Conservation (phyloP, 2,329 filamentous ascomycete genomes). For the Neoarthrinium moseri region DNA sequence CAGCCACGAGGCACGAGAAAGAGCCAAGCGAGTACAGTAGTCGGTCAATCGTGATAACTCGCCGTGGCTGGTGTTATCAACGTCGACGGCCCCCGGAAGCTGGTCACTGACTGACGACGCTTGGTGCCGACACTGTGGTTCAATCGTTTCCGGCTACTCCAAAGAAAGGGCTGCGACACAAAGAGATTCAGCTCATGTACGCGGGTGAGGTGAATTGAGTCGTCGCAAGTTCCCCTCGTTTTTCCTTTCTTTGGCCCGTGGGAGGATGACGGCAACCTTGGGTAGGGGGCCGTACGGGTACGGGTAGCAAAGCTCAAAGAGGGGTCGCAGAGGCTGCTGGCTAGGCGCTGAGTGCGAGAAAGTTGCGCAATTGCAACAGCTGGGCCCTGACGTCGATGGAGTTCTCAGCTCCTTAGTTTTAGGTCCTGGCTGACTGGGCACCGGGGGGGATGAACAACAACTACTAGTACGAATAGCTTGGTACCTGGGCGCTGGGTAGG, state of each 20-base stretch:
- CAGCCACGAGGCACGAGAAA: background rate
- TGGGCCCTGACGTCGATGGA: constrained; percentile 5
- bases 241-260: constrained; percentile 2
- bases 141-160: background rate
- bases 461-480: too few relatives aligned
- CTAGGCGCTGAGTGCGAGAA: background rate
- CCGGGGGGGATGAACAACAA: too few relatives aligned
- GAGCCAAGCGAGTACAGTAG: background rate
- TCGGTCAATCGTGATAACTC: background rate
- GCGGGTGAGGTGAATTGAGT: background rate
- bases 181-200: constrained; percentile 1
- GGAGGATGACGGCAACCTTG: background rate
- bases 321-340: background rate
- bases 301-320: constrained; percentile 3
- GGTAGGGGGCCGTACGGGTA: background rate
- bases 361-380: constrained; percentile 2
- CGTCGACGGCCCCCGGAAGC: background rate
- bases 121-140: background rate
- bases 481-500: too few relatives aligned
- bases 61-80: too few relatives aligned
- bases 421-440: too few relatives aligned
- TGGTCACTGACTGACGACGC: background rate
- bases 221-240: background rate
- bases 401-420: too few relatives aligned
- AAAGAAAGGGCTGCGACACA: background rate